phyloP scores from a whole-genome alignment of 257 asterid genomes.

The Petrea volubilis region DNA sequence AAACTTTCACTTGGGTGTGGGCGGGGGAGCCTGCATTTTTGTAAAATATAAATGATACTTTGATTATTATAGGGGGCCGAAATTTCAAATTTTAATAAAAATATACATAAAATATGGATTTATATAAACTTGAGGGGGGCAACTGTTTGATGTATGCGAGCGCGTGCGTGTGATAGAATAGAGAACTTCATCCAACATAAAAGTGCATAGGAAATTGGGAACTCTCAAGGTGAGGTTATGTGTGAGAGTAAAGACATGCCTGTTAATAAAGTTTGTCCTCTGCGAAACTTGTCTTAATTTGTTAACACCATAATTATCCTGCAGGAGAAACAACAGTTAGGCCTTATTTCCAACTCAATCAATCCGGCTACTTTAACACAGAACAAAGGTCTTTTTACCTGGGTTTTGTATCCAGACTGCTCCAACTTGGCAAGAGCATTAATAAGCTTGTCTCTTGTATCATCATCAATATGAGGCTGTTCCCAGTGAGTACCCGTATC shows the following conservation, averaged over 20 bases:
- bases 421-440: slow-evolving; percentile 61
- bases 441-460: slow-evolving; percentile 52
- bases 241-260: slow-evolving; percentile 48
- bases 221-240: neutral
- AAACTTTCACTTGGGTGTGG: too few relatives aligned
- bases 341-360: slow-evolving; percentile 14
- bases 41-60: too few relatives aligned
- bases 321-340: slow-evolving; percentile 34
- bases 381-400: slow-evolving; percentile 41
- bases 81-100: too few relatives aligned
- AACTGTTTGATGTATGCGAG: too few relatives aligned
- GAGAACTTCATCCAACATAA: too few relatives aligned
- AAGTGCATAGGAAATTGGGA: neutral
- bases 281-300: slow-evolving; percentile 74
- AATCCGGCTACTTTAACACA: neutral
- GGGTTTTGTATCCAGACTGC: slow-evolving; percentile 57
- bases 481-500: slow-evolving; percentile 64
- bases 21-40: too few relatives aligned
- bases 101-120: too few relatives aligned
- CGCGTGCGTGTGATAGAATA: too few relatives aligned
- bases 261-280: slow-evolving; percentile 69
- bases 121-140: too few relatives aligned
- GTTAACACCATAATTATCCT: slow-evolving; percentile 81
- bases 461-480: slow-evolving; percentile 70
- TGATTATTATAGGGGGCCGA: too few relatives aligned